Percentiles rank a stretch among this genome's conserved stretches.
phyloP scores from a whole-genome alignment of 2,329 filamentous ascomycete genomes.

The Penicillium sp. region DNA sequence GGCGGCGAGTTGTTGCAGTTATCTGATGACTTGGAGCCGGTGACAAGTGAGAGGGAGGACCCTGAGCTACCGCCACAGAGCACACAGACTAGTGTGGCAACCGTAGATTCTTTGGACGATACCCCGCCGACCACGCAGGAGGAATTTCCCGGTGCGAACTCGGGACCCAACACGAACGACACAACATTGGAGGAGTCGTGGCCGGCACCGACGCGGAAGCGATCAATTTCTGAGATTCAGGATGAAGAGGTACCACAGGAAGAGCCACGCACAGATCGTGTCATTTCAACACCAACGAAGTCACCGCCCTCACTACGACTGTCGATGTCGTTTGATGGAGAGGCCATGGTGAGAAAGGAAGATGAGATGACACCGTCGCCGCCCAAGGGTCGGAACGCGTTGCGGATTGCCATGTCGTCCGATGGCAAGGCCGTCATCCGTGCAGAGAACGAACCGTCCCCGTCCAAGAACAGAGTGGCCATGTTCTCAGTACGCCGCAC shows the following conservation, averaged over 20 bases:
- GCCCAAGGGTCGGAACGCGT: constrained; percentile 47
- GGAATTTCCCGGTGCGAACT: constrained; percentile 16
- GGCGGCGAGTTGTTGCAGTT: constrained; percentile 25
- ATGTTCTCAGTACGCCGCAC: constrained; percentile 50
- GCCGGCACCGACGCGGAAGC: constrained; percentile 33
- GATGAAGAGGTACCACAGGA: constrained; percentile 11
- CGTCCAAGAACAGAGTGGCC: constrained; percentile 54
- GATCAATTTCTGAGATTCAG: constrained; percentile 32
- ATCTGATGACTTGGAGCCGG: constrained; percentile 25
- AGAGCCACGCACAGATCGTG: constrained; percentile 13
- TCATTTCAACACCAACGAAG: constrained; percentile 23
- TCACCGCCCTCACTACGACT: constrained; percentile 42
- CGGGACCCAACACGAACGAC: constrained; percentile 12
- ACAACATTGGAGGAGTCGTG: constrained; percentile 19
- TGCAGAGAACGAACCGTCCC: constrained; percentile 68
- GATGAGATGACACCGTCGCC: constrained; percentile 43
- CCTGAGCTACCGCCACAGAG: constrained; percentile 22
- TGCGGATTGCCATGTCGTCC: constrained; percentile 78
- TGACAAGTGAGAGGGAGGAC: constrained; percentile 30
- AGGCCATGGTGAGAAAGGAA: constrained; percentile 39
- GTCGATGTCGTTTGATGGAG: constrained; percentile 44
- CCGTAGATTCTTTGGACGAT: constrained; percentile 23
- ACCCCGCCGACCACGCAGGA: constrained; percentile 25
- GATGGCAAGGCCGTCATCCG: constrained; percentile 90
- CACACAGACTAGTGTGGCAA: constrained; percentile 34